A percentile compares a stretch with the other conserved stretches of the same genome.
These are phyloP conservation scores for Salix purpurea DNA, from an alignment of 345 rosid species.

Conservation along the genomic window DNA sequence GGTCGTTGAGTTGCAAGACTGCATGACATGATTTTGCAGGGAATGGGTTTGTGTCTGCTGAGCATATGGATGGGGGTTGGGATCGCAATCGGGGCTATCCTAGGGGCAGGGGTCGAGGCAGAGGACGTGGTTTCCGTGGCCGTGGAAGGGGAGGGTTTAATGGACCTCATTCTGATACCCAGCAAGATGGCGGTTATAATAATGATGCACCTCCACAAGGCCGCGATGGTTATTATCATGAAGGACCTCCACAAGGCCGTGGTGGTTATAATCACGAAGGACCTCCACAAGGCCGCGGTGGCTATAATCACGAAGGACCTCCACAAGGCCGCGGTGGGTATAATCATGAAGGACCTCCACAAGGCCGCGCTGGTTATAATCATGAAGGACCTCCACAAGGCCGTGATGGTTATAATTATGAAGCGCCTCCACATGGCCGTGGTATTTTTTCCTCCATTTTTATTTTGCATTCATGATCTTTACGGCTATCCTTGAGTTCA, in stretches of 20 bases:
- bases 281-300: constrained; percentile 1
- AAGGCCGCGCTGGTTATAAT: constrained; percentile 45
- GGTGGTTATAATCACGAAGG: no score
- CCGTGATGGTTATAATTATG: constrained; percentile 12
- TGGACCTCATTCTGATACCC: constrained; percentile 59
- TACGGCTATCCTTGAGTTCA: neutral
- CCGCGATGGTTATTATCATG: no score
- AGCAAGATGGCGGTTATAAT: constrained; percentile 64
- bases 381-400: constrained; percentile 40
- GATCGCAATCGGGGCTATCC: constrained; percentile 61
- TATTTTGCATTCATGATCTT: neutral
- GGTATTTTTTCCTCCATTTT: constrained; percentile 4
- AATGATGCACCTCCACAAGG: constrained; percentile 39
- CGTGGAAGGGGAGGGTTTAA: constrained; percentile 83
- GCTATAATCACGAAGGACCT: constrained; percentile 56
- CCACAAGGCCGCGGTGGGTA: constrained; percentile 35
- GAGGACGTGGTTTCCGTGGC: constrained; percentile 73
- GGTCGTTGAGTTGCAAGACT: neutral
- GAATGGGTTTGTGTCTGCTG: constrained; percentile 58
- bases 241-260: constrained; percentile 7
- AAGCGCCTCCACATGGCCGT: constrained; percentile 29
- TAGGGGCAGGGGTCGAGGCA: constrained; percentile 86
- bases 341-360: constrained; percentile 45
- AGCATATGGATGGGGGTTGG: constrained; percentile 73
- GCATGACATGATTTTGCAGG: constrained; percentile 35